Base-by-base conservation (phyloP, 2,329 filamentous ascomycete genomes). In the Cercospora sesami region DNA sequence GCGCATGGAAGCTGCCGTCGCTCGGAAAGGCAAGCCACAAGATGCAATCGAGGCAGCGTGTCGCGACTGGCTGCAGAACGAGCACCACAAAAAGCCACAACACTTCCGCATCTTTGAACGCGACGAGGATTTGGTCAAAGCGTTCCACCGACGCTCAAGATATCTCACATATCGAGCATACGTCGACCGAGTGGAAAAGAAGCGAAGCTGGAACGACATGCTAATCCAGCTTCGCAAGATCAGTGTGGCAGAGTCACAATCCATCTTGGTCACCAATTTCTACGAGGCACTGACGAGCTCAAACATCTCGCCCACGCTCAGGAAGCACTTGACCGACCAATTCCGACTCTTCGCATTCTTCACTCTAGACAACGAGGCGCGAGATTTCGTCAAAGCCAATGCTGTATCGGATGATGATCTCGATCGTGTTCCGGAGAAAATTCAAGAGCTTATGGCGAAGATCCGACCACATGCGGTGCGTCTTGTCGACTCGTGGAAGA, bases 401-500 rank as follows among this genome's bases (percentile, higher is more conserved):
- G 80, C 83, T 1, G 78, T 83, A 9, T 76, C 79, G 2, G 76
- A 79, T n/a, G 73, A 77, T 1, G 78, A 81, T 7, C 74, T 86
- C 14, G 78, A 83, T 63, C 48, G 64, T 4, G 72, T 86, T 1
- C 79, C 81, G 0, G 74, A 78, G 5, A 73, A 73, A 2, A 79
- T 86, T 2, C 78, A 84, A 63, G 76, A 81, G 0, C 72, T 85
- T 10, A 86, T 86, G 84, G 71, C 77, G 1, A 73, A 79, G 33
- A 78, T 86, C 23, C 75, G 84, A 18, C 84, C 84, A 1, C 84
- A 86, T 73, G 84, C 84, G 0, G 83, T 86, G 1, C 79, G 80
- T 23, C 71, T 86, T 8, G 84, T 86, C 7, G 84, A 86, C 72
- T 77, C 82, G 0, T 86, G 84, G 84, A 80, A 79, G 62, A 80